phyloP scores from a whole-genome alignment of 345 rosid species.

The Camelina sativa region DNA sequence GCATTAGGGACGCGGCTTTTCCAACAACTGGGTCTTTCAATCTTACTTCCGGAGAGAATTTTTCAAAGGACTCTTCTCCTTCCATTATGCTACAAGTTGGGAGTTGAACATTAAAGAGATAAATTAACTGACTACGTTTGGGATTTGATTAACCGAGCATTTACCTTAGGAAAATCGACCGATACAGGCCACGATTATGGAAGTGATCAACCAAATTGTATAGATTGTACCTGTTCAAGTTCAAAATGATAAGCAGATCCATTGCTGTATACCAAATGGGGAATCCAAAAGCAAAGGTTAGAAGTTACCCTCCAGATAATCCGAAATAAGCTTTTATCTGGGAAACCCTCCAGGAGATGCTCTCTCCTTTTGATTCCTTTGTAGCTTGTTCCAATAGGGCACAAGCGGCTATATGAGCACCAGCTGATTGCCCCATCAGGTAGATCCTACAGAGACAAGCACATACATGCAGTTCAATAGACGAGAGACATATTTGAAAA shows the following conservation, averaged over 20 bases:
- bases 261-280: neutral
- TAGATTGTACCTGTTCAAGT: constrained; percentile 77
- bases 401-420: constrained; percentile 95
- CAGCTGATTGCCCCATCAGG: constrained; percentile 99
- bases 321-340: constrained; percentile 86
- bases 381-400: constrained; percentile 86
- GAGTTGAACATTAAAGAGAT: neutral
- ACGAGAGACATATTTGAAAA: constrained; percentile 20
- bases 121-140: neutral
- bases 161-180: constrained; percentile 83
- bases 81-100: constrained; percentile 83
- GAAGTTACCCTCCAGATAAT: constrained; percentile 84
- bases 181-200: constrained; percentile 84
- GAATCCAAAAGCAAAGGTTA: neutral
- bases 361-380: constrained; percentile 75
- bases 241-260: constrained; percentile 11
- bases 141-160: neutral
- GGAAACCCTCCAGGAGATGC: constrained; percentile 72
- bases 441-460: constrained; percentile 62
- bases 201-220: constrained; percentile 79
- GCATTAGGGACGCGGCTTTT: constrained; percentile 66
- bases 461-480: constrained; percentile 27
- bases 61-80: constrained; percentile 81
- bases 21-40: constrained; percentile 61
- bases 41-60: constrained; percentile 86